phyloP scores from a whole-genome alignment of 176 grass and related monocot genomes.

The Oryza officinalis region DNA sequence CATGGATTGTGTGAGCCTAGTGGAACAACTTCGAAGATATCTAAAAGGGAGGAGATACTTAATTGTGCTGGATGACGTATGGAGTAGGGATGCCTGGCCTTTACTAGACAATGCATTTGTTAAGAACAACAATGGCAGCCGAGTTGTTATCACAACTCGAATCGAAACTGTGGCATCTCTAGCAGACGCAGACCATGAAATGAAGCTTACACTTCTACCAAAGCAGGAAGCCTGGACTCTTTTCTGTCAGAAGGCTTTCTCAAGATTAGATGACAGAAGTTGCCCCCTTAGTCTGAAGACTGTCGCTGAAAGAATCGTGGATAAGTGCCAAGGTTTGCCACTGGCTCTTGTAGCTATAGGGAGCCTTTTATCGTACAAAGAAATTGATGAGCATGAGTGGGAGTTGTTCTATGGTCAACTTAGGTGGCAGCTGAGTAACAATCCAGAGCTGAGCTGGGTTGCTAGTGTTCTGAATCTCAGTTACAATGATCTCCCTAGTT shows the following conservation, averaged over 20 bases:
- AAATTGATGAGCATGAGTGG: conserved; percentile 38
- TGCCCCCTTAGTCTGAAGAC: conserved; percentile 35
- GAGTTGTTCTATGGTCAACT: conserved; percentile 36
- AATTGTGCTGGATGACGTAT: conserved; percentile 52
- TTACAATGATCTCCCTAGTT: conserved; percentile 40
- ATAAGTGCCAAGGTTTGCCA: conserved; percentile 46
- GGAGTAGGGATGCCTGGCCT: conserved; percentile 48
- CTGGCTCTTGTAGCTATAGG: conserved; percentile 53
- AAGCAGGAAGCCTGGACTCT: conserved; percentile 46
- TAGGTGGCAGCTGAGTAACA: conserved; percentile 47
- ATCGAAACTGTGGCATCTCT: conserved; percentile 36
- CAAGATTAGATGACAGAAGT: conserved; percentile 28
- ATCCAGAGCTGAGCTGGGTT: conserved; percentile 37
- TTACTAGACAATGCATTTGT: conserved; percentile 35
- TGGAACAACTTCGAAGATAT: conserved; percentile 30
- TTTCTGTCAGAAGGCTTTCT: conserved; percentile 42
- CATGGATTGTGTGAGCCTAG: conserved; percentile 28
- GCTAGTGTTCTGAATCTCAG: conserved; percentile 47
- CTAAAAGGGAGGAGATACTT: conserved; percentile 44
- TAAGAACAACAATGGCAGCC: conserved; percentile 24
- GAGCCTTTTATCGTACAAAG: conserved; percentile 51
- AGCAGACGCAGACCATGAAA: conserved; percentile 11
- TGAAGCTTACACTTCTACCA: conserved; percentile 33
- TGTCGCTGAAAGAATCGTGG: conserved; percentile 32
- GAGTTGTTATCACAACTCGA: conserved; percentile 46